A percentile compares a stretch with the other conserved stretches of the same genome.
Evolutionary conservation across 441 rosid species (phyloP).

Genomic region (California macrophylla): DNA sequence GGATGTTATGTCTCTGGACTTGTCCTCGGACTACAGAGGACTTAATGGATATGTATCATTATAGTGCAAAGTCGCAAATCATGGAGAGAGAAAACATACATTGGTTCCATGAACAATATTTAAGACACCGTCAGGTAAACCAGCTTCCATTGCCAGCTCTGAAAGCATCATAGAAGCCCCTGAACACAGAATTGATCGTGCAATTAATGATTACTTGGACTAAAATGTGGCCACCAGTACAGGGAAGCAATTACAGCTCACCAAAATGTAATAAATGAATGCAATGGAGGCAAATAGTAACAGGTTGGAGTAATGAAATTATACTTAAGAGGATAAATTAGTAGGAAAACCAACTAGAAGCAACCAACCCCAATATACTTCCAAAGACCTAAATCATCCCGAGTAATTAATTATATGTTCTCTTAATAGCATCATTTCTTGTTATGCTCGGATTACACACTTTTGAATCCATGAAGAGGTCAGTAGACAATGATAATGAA

Average conservation of each 20-base stretch:
- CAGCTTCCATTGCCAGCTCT: slow-evolving; percentile 86
- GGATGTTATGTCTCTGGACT: too few relatives aligned
- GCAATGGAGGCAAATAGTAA: too few relatives aligned
- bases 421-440: background rate
- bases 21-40: too few relatives aligned
- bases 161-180: slow-evolving; percentile 93
- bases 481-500: background rate
- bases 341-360: background rate
- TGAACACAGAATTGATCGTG: slow-evolving; percentile 14
- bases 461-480: background rate
- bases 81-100: slow-evolving; percentile 32
- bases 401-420: background rate
- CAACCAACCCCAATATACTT: background rate
- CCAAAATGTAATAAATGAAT: background rate
- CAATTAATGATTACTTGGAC: background rate
- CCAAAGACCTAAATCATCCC: background rate
- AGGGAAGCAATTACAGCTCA: background rate
- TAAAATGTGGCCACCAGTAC: background rate
- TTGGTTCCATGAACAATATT: slow-evolving; percentile 79
- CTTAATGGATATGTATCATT: background rate
- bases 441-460: background rate
- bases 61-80: background rate
- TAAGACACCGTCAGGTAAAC: slow-evolving; percentile 77
- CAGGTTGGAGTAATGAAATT: background rate
- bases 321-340: background rate